These are phyloP conservation scores for Euphrasia confusa DNA, from an alignment of 257 asterid genomes.

Conservation along the genomic window DNA sequence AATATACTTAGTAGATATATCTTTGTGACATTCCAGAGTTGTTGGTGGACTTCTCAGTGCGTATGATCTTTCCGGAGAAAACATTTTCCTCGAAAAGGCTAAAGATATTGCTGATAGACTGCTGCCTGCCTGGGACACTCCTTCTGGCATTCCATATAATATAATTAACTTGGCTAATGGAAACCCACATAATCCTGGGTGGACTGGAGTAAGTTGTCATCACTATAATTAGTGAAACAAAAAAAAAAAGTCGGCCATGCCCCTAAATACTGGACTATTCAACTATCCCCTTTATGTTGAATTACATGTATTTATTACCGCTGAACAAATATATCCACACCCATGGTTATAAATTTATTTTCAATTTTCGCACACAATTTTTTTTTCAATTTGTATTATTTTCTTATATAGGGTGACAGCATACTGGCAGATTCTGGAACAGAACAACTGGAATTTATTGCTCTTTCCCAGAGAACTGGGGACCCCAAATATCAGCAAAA, in stretches of 20 bases:
- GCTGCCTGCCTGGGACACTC: slow-evolving; percentile 96
- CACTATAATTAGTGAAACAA: background rate
- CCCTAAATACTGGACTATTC: background rate
- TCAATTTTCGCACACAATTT: background rate
- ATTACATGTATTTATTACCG: slow-evolving; percentile 1
- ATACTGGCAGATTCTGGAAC: slow-evolving; percentile 97
- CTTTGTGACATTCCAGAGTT: slow-evolving; percentile 61
- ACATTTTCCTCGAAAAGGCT: slow-evolving; percentile 89
- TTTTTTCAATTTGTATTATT: slow-evolving; percentile 8
- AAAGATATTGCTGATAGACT: slow-evolving; percentile 90
- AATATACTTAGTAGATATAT: slow-evolving; percentile 26
- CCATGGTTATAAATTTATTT: background rate
- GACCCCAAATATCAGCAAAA: slow-evolving; percentile 84
- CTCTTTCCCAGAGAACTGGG: slow-evolving; percentile 95
- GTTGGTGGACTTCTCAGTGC: slow-evolving; percentile 99
- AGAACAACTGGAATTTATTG: slow-evolving; percentile 97
- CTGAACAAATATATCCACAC: slow-evolving; percentile 16
- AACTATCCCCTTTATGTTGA: slow-evolving; percentile 5
- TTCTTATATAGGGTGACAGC: slow-evolving; percentile 77
- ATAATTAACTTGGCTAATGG: slow-evolving; percentile 84
- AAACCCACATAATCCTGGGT: slow-evolving; percentile 93
- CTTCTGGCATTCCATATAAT: slow-evolving; percentile 94
- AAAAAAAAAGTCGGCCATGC: background rate
- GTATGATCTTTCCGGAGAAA: slow-evolving; percentile 94
- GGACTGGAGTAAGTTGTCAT: slow-evolving; percentile 84